A percentile compares a stretch with the other conserved stretches of the same genome.
phyloP scores from a whole-genome alignment of 2,329 filamentous ascomycete species.

The Phyllosticta citribraziliensis region DNA sequence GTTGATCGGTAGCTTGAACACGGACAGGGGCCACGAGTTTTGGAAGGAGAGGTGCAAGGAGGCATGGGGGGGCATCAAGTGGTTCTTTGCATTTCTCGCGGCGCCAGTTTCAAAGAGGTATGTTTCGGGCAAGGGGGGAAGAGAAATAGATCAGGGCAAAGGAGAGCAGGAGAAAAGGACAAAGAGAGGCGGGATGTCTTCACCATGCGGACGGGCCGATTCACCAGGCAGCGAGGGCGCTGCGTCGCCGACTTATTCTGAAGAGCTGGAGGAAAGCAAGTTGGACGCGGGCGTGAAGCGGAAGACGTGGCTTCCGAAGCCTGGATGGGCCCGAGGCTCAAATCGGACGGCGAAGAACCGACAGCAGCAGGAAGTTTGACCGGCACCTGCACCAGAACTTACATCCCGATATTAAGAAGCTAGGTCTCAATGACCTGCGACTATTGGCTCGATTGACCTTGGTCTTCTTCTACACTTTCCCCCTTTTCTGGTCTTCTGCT shows the following conservation, averaged over 20 bases:
- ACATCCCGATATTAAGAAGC: too few relatives aligned
- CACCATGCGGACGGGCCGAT: neutral
- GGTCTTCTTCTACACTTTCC: too few relatives aligned
- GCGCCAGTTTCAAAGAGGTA: neutral
- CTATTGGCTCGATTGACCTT: too few relatives aligned
- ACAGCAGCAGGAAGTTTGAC: neutral
- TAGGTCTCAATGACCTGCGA: too few relatives aligned
- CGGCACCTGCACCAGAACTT: neutral
- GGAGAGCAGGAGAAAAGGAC: neutral
- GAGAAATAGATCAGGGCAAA: neutral
- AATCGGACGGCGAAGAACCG: neutral
- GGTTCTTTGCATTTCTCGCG: slow-evolving; percentile 6
- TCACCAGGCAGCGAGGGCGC: neutral
- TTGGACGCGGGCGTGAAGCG: neutral
- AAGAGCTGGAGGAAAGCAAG: neutral
- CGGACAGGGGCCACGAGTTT: slow-evolving; percentile 29
- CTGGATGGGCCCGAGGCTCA: neutral
- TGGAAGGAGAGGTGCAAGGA: slow-evolving; percentile 17
- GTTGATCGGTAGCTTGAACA: slow-evolving; percentile 36
- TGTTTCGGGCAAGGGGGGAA: neutral
- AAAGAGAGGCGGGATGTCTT: neutral
- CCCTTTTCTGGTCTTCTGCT: too few relatives aligned
- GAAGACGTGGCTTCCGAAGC: neutral
- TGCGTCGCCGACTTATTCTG: neutral
- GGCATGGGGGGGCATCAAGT: slow-evolving; percentile 9